Base-by-base conservation (phyloP, 176 grass and related monocot species). In the Leersia perrieri region DNA sequence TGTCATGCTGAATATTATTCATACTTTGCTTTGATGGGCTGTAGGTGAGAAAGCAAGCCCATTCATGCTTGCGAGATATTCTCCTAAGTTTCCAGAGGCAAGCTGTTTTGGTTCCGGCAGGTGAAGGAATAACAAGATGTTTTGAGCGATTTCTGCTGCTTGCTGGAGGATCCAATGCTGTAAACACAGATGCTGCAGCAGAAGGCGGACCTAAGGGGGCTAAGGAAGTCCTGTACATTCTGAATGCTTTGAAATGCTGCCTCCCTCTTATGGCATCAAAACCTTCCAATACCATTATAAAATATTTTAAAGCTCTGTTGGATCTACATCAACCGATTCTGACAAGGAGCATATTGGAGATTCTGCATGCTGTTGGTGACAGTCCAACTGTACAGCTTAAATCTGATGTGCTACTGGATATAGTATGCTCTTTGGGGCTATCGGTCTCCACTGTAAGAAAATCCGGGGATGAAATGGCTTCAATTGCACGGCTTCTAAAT, bases 101-200 rank as follows among this genome's bases (percentile, higher is more conserved):
- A 57, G 26, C 86, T 65, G n/a, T 95, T 77, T 62, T 93, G 78
- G 79, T 93, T 42, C 87, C 67, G 8, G 95, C 88, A 33, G 93
- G 95, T 33, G 88, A 98, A 70, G 77, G 20, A 72, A 89, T 93
- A 42, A 86, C 86, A 33, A 75, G 66, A 44, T 82, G 49, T 62
- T 98, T 98, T 72, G 88, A 95, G 82, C 87, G 90, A n/a, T 86
- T 91, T 89, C 72, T 98, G 66, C 80, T 98, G 26, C 88, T 98
- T 84, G 92, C 95, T 64, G 92, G 95, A 60, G 95, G 92, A 53
- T 98, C 92, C 66, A 82, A 32, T 63, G 84, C 83, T 77, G 61
- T 68, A 58, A 83, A 82, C 78, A 77, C 86, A 57, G 66, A 42
- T 89, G 67, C 39, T 89, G 67, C 39, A 86, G 69, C 62, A 13